Evolutionary conservation across 139 green algal species (phyloP), one percentile per base, ranked within the genome.

Genomic region (Spirogloea muscicola): DNA sequence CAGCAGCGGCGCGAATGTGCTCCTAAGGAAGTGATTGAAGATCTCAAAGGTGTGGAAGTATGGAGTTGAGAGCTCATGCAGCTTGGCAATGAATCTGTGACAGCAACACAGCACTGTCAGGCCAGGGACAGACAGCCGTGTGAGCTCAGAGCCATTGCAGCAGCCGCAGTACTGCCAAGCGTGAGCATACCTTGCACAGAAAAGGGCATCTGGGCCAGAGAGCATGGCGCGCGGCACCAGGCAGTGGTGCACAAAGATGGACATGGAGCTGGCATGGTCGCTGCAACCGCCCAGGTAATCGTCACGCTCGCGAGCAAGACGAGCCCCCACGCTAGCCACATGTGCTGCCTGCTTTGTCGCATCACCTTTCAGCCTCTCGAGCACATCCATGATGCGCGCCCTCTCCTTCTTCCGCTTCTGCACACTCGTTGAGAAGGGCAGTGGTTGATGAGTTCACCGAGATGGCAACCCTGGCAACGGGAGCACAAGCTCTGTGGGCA

Each of bases 321-420:
- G 66, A 10, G 37, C 34, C 5, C 48, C 13, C 25, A 59, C 39
- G 7, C 25, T 29, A n/a, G n/a, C 48, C 42, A 72, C 41, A 5
- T 60, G 33, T 13, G 38, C 41, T 42, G 77, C 62, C 61, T 84
- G 73, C 72, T 25, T 40, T n/a, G 39, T 36, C 60, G 66, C 49
- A 36, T 82, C 77, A 21, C 31, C 67, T 52, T 48, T 27, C 44
- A 84, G 46, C 52, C 36, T 82, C 10, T 74, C 49, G n/a, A 77
- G 10, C 40, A 79, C 18, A 42, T 68, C 51, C 44, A 77, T 38
- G 25, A 82, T 16, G 0, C 72, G 71, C 49, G 82, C 72, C 74
- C 76, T 75, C 63, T 84, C 73, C 73, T 82, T 76, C 41, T 73
- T 67, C 18, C 72, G 55, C n/a, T 80, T 83, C 69, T 63, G 67